Base-by-base conservation (phyloP, 2,329 filamentous ascomycete species). In the Stromatinia cepivora region DNA sequence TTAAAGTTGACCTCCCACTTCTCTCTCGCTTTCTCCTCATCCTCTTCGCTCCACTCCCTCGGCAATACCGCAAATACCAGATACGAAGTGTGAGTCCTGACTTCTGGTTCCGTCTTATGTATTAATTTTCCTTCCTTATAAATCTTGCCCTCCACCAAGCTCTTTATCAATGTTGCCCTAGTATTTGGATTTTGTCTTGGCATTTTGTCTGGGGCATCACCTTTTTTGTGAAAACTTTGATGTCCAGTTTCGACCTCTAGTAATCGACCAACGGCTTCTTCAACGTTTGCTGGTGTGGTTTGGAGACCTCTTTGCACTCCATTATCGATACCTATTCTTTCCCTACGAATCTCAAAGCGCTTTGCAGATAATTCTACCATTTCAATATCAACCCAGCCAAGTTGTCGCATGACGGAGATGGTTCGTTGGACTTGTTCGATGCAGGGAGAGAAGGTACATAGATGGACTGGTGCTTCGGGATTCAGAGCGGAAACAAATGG, bases 81-180 rank as follows among this genome's bases (percentile, higher is more conserved):
- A 79, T 99, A 99, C n/a, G 92, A 95, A 0, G 95, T 99, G 80
- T 99, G 95, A 10, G 92, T 95, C 84, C 97, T 97, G 71, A 98
- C 82, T 77, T 99, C 95, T 0, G 89, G 83, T 81, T 99, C 95
- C 0, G 92, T 89, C 34, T 93, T 87, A 76, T 96, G 92, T 42
- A 93, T 85, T 53, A 98, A 77, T 39, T 88, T 87, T 0, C 95
- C 95, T 71, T 94, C 87, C 77, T 91, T 87, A 82, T 90, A 97
- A 0, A 86, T 79, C 71, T 92, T 88, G 58, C 80, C 79, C 69
- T 79, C 70, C 58, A 79, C 71, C 56, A 79, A 70, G 62, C 75
- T 77, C 70, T 77, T 75, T 20, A 79, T 66, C 59, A 77, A 72
- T 66, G 75, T 79, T 45, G 78, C 73, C 52, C 77, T 71, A 20